Evolutionary conservation across 768 basidiomycete species (phyloP), one percentile per base, ranked within the genome.

Genomic region (Lenzites betulinus): DNA sequence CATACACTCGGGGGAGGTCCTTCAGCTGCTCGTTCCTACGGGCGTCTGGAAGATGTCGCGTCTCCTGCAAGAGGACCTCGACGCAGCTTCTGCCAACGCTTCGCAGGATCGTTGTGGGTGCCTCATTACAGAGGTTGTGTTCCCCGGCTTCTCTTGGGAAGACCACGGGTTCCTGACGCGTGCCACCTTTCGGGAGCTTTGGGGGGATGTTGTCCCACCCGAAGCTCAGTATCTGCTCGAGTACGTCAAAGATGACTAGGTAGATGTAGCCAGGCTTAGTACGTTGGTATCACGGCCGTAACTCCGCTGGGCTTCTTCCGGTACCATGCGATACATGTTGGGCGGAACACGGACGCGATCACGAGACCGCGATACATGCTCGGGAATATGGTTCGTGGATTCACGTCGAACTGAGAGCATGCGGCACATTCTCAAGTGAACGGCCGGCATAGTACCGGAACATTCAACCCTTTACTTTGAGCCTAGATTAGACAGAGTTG

Each of bases 41-140:
- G 76, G 76, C 6, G 72, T 76, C 12, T 84, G 82, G 79, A 89
- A 86, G 63, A 88, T 78, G 68, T 80, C 77, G 22, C 76, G 77
- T 46, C 80, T 85, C 0, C 81, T 85, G 12, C 79, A 71, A 20
- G 76, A 71, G 35, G 77, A 76, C 63, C 59, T 79, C 22, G 67
- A 69, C 9, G 65, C 63, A n/a, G 75, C 73, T 3, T 33, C 41
- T 42, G 72, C 76, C 50, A 64, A 74, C 28, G 74, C 70, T 3
- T 58, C 66, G 7, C 73, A 75, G 49, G 69, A 76, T 36, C 58
- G 66, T n/a, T 72, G 73, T 0, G 79, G 83, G 5, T 84, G 83
- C 62, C 69, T 87, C 55, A 83, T 87, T 63, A 81, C 79, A 18
- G 83, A 86, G 71, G 79, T 86, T 5, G 83, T 85, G n/a, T 78